phyloP scores from a whole-genome alignment of 192 early-diverging fungal species.

The Umbelopsis ramanniana region DNA sequence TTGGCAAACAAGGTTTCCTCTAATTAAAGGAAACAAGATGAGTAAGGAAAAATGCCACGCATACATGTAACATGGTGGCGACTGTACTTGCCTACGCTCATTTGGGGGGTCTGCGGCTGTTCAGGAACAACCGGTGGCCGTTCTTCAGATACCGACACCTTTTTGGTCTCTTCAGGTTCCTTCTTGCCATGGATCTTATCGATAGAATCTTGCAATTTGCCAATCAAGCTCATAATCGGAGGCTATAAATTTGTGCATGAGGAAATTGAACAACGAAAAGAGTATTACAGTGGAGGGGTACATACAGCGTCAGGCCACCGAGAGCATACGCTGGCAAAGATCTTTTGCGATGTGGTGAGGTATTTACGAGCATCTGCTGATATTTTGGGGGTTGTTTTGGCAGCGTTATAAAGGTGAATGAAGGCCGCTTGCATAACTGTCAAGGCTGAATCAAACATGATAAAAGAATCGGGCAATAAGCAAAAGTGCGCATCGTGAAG shows the following conservation, averaged over 20 bases:
- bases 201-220: conserved; percentile 3
- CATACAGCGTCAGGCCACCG: conserved; percentile 4
- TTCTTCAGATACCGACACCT: no score
- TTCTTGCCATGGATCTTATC: not conserved
- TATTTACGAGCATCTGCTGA: conserved; percentile 6
- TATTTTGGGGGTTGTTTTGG: not conserved
- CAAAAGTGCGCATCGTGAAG: not conserved
- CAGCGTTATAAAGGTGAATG: conserved; percentile 12
- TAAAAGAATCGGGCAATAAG: no score
- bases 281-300: not conserved
- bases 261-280: not conserved
- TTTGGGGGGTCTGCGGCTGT: no score
- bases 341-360: not conserved
- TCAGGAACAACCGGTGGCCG: no score
- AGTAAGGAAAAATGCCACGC: not conserved
- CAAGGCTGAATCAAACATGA: not conserved
- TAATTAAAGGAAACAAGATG: not conserved
- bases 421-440: conserved; percentile 14
- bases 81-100: not conserved
- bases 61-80: not conserved
- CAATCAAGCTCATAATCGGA: not conserved
- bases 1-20: conserved; percentile 12
- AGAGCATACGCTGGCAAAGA: not conserved
- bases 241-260: not conserved
- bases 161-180: not conserved